Evolutionary conservation across 352 stramenopile species (phyloP).

Genomic region (Phytopythium kandeliae): DNA sequence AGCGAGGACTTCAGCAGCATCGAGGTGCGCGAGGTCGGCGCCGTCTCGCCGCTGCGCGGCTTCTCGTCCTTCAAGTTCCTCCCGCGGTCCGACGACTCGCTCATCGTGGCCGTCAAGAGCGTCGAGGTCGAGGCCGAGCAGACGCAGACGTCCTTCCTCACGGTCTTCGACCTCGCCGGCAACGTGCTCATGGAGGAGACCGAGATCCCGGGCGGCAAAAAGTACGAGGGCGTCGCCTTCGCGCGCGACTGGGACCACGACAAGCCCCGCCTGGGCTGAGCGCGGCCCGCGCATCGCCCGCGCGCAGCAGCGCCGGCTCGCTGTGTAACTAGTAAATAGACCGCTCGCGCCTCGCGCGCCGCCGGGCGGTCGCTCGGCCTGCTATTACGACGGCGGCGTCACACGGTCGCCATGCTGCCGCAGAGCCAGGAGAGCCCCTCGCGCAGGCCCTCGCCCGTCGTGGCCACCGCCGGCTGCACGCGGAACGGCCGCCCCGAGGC

Average conservation of each 20-base stretch:
- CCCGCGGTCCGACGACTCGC: conserved; percentile 78
- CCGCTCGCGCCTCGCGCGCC: background rate
- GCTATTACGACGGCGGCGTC: conserved; percentile 4
- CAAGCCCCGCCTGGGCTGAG: conserved; percentile 11
- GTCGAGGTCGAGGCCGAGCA: conserved; percentile 88
- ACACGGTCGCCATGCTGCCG: conserved; percentile 68
- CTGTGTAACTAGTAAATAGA: conserved; percentile 10
- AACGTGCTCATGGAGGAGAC: conserved; percentile 89
- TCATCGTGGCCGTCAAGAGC: conserved; percentile 94
- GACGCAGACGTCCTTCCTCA: conserved; percentile 91
- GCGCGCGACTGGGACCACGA: conserved; percentile 66
- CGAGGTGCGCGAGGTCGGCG: conserved; percentile 76
- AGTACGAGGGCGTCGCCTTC: conserved; percentile 94
- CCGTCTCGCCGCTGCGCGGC: conserved; percentile 78
- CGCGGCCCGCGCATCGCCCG: no score
- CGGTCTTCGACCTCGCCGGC: conserved; percentile 90
- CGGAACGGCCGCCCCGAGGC: conserved; percentile 40
- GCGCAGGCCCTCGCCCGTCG: conserved; percentile 66
- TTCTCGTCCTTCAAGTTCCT: conserved; percentile 96
- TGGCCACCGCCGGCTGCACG: conserved; percentile 68
- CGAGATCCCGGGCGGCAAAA: conserved; percentile 84
- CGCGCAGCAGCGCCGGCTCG: no score
- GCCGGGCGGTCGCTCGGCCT: background rate
- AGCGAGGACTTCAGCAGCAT: conserved; percentile 88
- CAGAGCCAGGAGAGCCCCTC: conserved; percentile 77